Evolutionary conservation across 2,329 filamentous ascomycete genomes (phyloP).

Genomic region (Colletotrichum graminicola): DNA sequence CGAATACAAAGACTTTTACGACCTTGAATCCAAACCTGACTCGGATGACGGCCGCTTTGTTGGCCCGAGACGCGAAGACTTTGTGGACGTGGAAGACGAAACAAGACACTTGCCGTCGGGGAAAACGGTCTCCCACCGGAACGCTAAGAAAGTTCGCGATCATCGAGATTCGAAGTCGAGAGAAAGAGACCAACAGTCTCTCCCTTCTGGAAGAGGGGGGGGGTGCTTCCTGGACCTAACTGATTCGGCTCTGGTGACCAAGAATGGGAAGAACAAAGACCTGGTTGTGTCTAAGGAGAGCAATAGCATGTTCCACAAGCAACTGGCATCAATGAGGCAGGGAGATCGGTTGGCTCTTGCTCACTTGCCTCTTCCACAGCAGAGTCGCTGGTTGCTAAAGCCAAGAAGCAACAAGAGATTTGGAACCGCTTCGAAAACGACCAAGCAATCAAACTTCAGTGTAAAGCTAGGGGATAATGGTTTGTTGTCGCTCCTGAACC

Average conservation of each 20-base stretch:
- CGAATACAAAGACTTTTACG: background rate
- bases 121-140: background rate
- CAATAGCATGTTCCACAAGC: background rate
- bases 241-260: background rate
- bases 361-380: constrained; percentile 48
- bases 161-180: background rate
- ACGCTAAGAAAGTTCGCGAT: background rate
- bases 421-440: constrained; percentile 40
- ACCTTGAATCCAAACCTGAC: background rate
- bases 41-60: background rate
- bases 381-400: constrained; percentile 47
- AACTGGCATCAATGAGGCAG: background rate
- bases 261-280: background rate
- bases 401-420: constrained; percentile 48
- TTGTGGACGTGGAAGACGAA: background rate
- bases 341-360: constrained; percentile 30
- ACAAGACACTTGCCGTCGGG: background rate
- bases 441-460: constrained; percentile 43
- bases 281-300: background rate
- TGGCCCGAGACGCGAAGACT: background rate
- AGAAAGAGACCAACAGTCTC: background rate
- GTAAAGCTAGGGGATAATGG: background rate
- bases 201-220: background rate
- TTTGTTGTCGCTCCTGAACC: too few species aligned
- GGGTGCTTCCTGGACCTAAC: background rate